phyloP scores from a whole-genome alignment of 2,329 filamentous ascomycete genomes.

The Drechmeria coniospora region DNA sequence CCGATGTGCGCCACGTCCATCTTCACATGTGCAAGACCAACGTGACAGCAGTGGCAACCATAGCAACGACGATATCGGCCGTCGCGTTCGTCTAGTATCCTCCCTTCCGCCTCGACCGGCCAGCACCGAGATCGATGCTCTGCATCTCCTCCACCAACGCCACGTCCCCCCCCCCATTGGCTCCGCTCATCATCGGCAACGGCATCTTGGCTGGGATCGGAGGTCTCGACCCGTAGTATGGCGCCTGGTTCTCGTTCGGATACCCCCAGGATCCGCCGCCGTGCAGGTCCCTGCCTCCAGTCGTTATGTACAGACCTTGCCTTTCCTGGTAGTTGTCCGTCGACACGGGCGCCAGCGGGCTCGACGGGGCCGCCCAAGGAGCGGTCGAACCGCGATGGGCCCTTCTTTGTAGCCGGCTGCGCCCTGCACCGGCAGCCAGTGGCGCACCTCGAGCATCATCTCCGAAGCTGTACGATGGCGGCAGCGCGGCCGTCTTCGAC shows the following conservation, averaged over 20 bases:
- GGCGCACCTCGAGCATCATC: constrained; percentile 18
- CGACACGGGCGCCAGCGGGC: constrained; percentile 37
- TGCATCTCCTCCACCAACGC: constrained; percentile 58
- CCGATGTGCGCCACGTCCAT: too few relatives aligned
- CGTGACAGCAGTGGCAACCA: too few relatives aligned
- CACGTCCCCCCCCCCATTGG: constrained; percentile 27
- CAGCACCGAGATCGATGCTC: constrained; percentile 48
- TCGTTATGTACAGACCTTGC: constrained; percentile 18
- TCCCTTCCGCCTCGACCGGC: constrained; percentile 36
- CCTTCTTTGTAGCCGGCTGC: constrained; percentile 53
- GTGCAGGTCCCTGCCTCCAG: constrained; percentile 19
- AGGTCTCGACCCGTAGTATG: constrained; percentile 28
- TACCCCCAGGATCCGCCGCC: constrained; percentile 38
- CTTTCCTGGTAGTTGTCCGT: constrained; percentile 35
- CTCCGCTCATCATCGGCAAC: constrained; percentile 30
- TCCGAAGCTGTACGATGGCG: constrained; percentile 13
- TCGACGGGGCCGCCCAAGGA: constrained; percentile 21
- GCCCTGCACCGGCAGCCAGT: constrained; percentile 21
- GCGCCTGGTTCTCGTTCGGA: constrained; percentile 34
- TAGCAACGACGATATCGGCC: too few relatives aligned
- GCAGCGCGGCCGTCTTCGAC: constrained; percentile 24
- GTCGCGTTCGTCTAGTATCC: constrained; percentile 17
- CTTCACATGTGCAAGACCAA: too few relatives aligned
- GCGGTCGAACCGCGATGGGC: constrained; percentile 27
- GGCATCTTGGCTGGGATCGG: constrained; percentile 59